phyloP scores from a whole-genome alignment of 345 rosid species.

The Euphorbia pulcherrima region DNA sequence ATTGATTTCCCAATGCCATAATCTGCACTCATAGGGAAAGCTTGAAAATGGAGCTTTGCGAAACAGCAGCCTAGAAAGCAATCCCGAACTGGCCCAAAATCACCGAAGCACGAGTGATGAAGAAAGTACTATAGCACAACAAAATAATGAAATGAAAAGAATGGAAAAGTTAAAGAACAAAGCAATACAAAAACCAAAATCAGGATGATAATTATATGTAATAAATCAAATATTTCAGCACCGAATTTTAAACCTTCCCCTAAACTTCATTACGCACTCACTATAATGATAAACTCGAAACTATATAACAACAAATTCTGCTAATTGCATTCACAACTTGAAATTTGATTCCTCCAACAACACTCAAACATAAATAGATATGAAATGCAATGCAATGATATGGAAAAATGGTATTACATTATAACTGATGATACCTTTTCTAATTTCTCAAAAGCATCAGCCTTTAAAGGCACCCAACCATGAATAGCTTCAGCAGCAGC shows the following conservation, averaged over 20 bases:
- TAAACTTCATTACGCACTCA: neutral
- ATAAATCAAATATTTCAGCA: too few species aligned
- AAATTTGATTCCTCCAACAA: too few species aligned
- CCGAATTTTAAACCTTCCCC: neutral
- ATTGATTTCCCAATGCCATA: too few species aligned
- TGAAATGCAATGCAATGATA: too few species aligned
- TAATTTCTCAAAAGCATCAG: conserved; percentile 67
- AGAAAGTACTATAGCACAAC: conserved; percentile 2
- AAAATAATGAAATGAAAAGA: conserved; percentile 6
- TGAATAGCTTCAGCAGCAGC: conserved; percentile 63
- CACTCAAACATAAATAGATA: too few species aligned
- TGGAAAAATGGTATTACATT: too few species aligned
- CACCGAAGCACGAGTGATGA: conserved; percentile 7
- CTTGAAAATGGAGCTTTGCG: too few species aligned
- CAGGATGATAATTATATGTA: too few species aligned
- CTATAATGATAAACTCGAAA: neutral
- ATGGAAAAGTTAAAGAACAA: neutral
- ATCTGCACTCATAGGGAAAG: too few species aligned
- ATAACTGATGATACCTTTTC: conserved; percentile 56
- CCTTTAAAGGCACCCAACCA: conserved; percentile 67
- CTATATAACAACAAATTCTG: neutral
- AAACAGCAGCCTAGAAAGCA: too few species aligned
- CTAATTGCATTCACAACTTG: neutral
- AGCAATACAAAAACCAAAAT: neutral
- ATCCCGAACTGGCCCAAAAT: too few species aligned